Percentiles rank a stretch among this genome's conserved stretches.
Evolutionary conservation across 2,329 filamentous ascomycete species (phyloP).

Genomic region (Diaporthe nobilis): DNA sequence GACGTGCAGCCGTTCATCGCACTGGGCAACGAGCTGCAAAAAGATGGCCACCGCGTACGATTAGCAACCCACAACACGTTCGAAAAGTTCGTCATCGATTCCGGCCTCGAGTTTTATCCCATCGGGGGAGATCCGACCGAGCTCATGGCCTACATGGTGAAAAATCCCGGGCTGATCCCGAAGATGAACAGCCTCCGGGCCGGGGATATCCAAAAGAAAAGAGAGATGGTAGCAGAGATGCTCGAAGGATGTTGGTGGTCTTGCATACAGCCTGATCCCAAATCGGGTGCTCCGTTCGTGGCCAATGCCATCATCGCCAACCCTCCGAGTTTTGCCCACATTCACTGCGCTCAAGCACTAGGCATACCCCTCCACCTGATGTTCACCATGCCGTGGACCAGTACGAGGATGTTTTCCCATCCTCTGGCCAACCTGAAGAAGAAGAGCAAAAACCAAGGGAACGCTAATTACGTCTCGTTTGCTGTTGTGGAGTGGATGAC

Average conservation of each 20-base stretch:
- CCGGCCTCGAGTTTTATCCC: slow-evolving; percentile 68
- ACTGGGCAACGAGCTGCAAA: slow-evolving; percentile 64
- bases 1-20: slow-evolving; percentile 74
- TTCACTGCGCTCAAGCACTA: background rate
- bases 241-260: slow-evolving; percentile 50
- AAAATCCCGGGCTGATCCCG: slow-evolving; percentile 56
- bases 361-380: background rate
- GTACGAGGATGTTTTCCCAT: background rate
- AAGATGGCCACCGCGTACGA: slow-evolving; percentile 67
- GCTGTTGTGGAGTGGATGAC: background rate
- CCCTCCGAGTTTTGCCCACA: background rate
- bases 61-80: slow-evolving; percentile 70
- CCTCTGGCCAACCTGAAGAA: background rate
- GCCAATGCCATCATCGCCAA: background rate
- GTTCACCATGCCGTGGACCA: slow-evolving; percentile 1
- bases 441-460: background rate
- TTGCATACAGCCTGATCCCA: slow-evolving; percentile 47
- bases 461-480: background rate
- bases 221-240: slow-evolving; percentile 51
- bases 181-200: slow-evolving; percentile 52
- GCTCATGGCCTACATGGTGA: slow-evolving; percentile 60
- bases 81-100: slow-evolving; percentile 64
- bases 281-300: slow-evolving; percentile 52
- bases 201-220: slow-evolving; percentile 54
- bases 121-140: slow-evolving; percentile 70